Percentiles rank a stretch among this genome's conserved stretches.
phyloP scores from a whole-genome alignment of 176 grass and related monocot genomes.

The Eragrostis nindensis region DNA sequence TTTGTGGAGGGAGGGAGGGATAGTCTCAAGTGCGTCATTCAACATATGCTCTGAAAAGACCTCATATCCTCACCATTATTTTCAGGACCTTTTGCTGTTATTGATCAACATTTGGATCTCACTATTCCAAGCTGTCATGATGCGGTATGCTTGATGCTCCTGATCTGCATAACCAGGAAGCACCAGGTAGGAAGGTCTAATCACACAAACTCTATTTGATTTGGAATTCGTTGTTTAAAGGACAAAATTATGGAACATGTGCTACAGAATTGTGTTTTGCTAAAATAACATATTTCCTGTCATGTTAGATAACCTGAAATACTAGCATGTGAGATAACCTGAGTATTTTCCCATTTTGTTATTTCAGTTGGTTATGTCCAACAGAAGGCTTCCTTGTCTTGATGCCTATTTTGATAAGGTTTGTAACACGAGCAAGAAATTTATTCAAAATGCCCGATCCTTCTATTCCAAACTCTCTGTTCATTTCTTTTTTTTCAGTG shows the following conservation, averaged over 20 bases:
- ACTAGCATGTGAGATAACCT: slow-evolving; percentile 1
- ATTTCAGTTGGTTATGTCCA: slow-evolving; percentile 84
- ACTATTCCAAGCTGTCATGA: slow-evolving; percentile 74
- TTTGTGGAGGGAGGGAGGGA: no score
- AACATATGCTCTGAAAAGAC: slow-evolving; percentile 11
- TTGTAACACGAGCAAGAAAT: slow-evolving; percentile 20
- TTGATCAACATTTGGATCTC: slow-evolving; percentile 72
- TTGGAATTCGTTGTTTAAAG: neutral
- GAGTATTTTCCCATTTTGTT: slow-evolving; percentile 19
- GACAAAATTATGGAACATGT: slow-evolving; percentile 10
- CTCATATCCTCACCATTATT: slow-evolving; percentile 24
- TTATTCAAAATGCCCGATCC: neutral
- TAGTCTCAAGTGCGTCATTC: neutral
- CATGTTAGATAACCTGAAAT: slow-evolving; percentile 17
- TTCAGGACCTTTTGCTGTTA: slow-evolving; percentile 85
- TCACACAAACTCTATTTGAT: slow-evolving; percentile 11
- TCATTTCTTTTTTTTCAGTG: neutral
- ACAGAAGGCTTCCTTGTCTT: slow-evolving; percentile 72
- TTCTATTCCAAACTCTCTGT: neutral
- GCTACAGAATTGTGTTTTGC: neutral
- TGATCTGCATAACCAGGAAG: slow-evolving; percentile 88
- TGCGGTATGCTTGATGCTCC: slow-evolving; percentile 84
- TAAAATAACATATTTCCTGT: slow-evolving; percentile 14
- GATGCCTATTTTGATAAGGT: slow-evolving; percentile 87
- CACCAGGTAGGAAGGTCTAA: slow-evolving; percentile 75